Base-by-base conservation (phyloP, 73 alveolate genomes). In the Stentor coeruleus region DNA sequence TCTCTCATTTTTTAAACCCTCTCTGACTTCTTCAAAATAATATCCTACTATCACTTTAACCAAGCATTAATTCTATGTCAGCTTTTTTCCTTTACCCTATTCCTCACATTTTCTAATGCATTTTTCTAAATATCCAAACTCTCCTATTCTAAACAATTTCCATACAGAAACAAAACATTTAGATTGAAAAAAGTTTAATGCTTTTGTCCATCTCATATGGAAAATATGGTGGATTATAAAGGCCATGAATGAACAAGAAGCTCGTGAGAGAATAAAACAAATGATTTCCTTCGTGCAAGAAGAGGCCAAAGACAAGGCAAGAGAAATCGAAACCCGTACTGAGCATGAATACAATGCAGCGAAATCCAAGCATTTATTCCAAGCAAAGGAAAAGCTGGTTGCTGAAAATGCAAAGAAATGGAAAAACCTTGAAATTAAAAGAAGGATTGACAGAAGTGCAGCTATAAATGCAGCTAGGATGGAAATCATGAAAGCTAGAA, bases 401-500 rank as follows among this genome's bases (percentile, higher is more conserved):
- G 72, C 83, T 38, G 59, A 75, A 36, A 26, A 39, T 37, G 66
- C 26, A 14, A 75, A 75, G 83, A 31, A 38, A 35, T 75, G 83
- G 83, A 75, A 75, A 38, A 33, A 75, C 80, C 72, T 75, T 20
- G 83, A 75, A n/a, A 66, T 75, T 15, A 75, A 75, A 66, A 75
- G 38, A 75, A 75, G 72, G 39, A 75, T 75, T n/a, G 58, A 35
- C 72, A 31, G 38, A 35, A 75, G 83, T 2, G 33, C 83, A 39
- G 83, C 83, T 6, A 75, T 75, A 37, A 90, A 90, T 79, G 60
- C 82, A 49, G 89, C 76, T 35, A 82, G 91, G 59, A 82, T 90
- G 86, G 72, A 88, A 60, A 90, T 86, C 75, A 90, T 90, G 95
- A 82, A 39, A 57, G 85, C 89, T 39, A 86, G 91, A 39, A 87